A percentile compares a stretch with the other conserved stretches of the same genome.
Evolutionary conservation across 2,329 filamentous ascomycete species (phyloP).

Genomic region (Fusarium armeniacum): DNA sequence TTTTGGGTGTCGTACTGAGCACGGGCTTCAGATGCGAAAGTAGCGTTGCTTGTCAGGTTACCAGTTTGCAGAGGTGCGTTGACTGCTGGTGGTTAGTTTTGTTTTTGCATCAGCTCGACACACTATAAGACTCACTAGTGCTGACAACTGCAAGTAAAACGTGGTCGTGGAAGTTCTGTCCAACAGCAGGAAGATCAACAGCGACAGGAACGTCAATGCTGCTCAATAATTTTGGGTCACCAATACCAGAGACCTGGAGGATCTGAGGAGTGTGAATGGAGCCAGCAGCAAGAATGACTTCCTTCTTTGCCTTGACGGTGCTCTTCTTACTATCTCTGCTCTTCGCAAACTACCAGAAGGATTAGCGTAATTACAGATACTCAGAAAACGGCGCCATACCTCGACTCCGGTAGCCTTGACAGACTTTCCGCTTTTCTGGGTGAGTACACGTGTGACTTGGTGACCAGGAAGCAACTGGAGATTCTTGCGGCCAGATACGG

Average conservation of each 20-base stretch:
- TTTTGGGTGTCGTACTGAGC: conserved; percentile 26
- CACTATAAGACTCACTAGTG: background rate
- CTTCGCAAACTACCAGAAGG: conserved; percentile 14
- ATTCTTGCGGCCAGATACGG: conserved; percentile 28
- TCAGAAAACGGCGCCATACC: conserved; percentile 1
- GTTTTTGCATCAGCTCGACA: rapidly evolving
- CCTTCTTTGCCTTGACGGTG: conserved; percentile 48
- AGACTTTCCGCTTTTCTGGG: conserved; percentile 17
- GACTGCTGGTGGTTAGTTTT: conserved; percentile 6
- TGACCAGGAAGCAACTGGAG: conserved; percentile 28
- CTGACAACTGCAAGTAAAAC: conserved; percentile 18
- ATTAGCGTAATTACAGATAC: rapidly evolving
- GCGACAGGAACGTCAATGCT: conserved; percentile 58
- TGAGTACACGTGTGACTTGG: conserved; percentile 42
- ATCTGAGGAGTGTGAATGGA: conserved; percentile 60
- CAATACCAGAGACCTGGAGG: conserved; percentile 66
- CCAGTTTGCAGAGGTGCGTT: conserved; percentile 25
- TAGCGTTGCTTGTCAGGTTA: conserved; percentile 37
- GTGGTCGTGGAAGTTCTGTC: conserved; percentile 62
- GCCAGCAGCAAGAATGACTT: conserved; percentile 60
- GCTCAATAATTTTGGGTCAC: conserved; percentile 55
- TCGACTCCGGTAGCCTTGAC: conserved; percentile 38
- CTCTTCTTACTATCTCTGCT: background rate
- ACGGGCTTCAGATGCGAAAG: conserved; percentile 33
- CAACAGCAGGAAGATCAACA: conserved; percentile 63